Evolutionary conservation across 345 rosid genomes (phyloP).

Genomic region (Salix exigua): DNA sequence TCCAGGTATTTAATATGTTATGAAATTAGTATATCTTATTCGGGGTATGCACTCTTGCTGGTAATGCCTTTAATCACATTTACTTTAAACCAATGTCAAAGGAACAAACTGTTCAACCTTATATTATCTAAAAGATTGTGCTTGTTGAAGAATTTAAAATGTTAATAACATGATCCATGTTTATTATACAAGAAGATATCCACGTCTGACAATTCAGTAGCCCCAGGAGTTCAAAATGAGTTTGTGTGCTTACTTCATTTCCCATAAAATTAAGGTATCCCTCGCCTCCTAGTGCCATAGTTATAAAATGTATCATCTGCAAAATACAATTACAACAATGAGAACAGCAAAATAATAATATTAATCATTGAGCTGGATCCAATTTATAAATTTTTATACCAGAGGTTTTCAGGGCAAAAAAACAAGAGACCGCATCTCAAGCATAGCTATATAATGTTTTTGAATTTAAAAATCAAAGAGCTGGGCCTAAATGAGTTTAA

Average conservation of each 20-base stretch:
- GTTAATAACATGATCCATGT: not conserved
- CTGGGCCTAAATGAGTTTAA: not conserved
- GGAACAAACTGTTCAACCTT: not conserved
- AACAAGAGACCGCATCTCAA: not conserved
- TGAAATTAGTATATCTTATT: no score
- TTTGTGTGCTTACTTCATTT: constrained; percentile 53
- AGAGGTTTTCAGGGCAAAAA: not conserved
- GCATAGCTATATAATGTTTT: not conserved
- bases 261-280: constrained; percentile 88
- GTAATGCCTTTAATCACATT: not conserved
- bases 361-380: constrained; percentile 5
- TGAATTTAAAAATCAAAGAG: no score
- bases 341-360: not conserved
- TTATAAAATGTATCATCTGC: constrained; percentile 76
- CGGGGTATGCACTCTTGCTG: no score
- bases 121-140: not conserved
- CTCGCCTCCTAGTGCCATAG: constrained; percentile 80
- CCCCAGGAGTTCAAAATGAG: not conserved
- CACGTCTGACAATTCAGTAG: not conserved
- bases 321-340: constrained; percentile 7
- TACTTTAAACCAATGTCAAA: not conserved
- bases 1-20: no score
- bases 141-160: not conserved
- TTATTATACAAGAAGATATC: no score
- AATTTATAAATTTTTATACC: not conserved